A percentile compares a stretch with the other conserved stretches of the same genome.
Evolutionary conservation across 192 early-diverging fungal species (phyloP).

Genomic region (Coemansia sp.): DNA sequence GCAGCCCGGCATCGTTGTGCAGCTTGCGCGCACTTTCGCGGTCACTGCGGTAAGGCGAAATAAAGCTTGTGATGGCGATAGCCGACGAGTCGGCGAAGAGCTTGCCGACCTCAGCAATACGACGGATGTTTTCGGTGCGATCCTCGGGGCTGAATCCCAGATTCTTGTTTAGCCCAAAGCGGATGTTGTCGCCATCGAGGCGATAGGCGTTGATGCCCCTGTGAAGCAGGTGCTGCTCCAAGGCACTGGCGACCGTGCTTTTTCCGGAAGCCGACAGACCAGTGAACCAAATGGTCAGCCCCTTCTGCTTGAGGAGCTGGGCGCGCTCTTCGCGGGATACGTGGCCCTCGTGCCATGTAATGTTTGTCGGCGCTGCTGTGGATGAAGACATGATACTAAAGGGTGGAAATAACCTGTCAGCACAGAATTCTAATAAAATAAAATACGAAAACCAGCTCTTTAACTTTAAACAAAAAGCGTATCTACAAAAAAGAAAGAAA

Average conservation of each 20-base stretch:
- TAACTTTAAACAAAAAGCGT: too few relatives aligned
- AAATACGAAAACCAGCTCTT: too few relatives aligned
- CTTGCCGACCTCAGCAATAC: constrained; percentile 83
- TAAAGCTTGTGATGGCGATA: constrained; percentile 85
- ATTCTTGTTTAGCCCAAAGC: constrained; percentile 96
- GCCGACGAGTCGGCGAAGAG: constrained; percentile 86
- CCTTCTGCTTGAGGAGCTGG: constrained; percentile 60
- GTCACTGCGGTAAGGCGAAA: constrained; percentile 82
- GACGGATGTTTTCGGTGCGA: constrained; percentile 91
- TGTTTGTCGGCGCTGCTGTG: constrained; percentile 65
- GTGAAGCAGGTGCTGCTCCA: constrained; percentile 85
- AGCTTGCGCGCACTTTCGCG: constrained; percentile 76
- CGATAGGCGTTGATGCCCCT: constrained; percentile 74
- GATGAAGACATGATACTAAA: constrained; percentile 6
- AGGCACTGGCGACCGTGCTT: constrained; percentile 84
- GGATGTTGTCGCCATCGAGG: constrained; percentile 94
- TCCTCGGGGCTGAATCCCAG: constrained; percentile 88
- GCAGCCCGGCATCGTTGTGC: constrained; percentile 70
- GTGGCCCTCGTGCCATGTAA: constrained; percentile 84
- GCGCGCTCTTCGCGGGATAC: constrained; percentile 74
- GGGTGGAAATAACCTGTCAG: background rate
- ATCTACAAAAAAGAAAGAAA: background rate
- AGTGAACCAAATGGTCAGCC: constrained; percentile 91
- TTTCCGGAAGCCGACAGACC: constrained; percentile 94
- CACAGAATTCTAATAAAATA: too few relatives aligned